Conservation (phyloP, 1,284 basidiomycete genomes). For the Tetrapyrgos nigripes region DNA sequence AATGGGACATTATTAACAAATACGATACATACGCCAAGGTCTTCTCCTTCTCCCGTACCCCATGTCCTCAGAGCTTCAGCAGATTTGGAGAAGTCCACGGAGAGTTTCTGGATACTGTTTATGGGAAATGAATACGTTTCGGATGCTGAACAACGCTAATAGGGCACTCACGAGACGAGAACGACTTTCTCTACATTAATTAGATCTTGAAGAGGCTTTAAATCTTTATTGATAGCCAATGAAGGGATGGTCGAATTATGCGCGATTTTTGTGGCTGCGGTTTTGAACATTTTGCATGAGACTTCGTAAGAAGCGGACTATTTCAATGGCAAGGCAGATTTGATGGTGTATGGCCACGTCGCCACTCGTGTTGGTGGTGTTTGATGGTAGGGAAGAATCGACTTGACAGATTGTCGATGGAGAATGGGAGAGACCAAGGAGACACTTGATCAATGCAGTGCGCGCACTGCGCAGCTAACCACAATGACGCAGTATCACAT, state of each 20-base stretch:
- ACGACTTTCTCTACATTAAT: constrained; percentile 91
- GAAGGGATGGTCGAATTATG: constrained; percentile 85
- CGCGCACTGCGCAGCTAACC: too few relatives aligned
- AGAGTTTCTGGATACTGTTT: constrained; percentile 65
- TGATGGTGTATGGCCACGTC: neutral
- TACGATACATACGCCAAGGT: constrained; percentile 68
- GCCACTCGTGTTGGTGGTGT: too few relatives aligned
- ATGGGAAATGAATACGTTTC: constrained; percentile 1
- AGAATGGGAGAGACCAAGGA: too few relatives aligned
- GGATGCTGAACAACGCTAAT: neutral
- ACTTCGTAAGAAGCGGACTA: neutral
- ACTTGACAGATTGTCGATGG: too few relatives aligned
- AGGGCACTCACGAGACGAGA: constrained; percentile 65
- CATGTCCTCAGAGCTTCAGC: constrained; percentile 80
- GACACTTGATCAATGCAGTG: too few relatives aligned
- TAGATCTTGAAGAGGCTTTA: constrained; percentile 84
- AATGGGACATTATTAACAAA: neutral
- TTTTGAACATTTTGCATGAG: constrained; percentile 67
- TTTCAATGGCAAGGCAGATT: neutral
- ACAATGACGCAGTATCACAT: too few relatives aligned
- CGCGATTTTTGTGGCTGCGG: constrained; percentile 78
- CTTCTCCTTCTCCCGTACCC: constrained; percentile 88
- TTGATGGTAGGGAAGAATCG: too few relatives aligned
- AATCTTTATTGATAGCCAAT: constrained; percentile 82
- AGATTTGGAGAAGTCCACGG: constrained; percentile 71